Evolutionary conservation across 768 basidiomycete species (phyloP).

Genomic region (Holtermannia corniformis): DNA sequence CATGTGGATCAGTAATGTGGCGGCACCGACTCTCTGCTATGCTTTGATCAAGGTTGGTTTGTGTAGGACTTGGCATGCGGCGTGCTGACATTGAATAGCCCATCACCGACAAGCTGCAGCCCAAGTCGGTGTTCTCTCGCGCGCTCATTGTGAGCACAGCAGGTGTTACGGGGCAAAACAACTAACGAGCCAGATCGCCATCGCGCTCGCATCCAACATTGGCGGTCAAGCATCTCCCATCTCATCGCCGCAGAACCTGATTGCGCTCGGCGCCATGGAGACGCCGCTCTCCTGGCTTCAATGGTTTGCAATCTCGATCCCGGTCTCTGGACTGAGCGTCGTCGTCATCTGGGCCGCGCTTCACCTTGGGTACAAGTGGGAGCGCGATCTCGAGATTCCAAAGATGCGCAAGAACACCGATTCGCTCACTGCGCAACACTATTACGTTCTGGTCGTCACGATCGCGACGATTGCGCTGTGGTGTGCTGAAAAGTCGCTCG

Average conservation of each 20-base stretch:
- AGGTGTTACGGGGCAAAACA: not conserved
- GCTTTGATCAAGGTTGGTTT: constrained; percentile 73
- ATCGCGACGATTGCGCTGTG: constrained; percentile 75
- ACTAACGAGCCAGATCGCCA: constrained; percentile 58
- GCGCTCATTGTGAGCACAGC: constrained; percentile 68
- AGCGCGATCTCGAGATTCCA: constrained; percentile 61
- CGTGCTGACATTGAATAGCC: constrained; percentile 51
- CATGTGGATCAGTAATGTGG: constrained; percentile 99
- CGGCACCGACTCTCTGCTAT: constrained; percentile 94
- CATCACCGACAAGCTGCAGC: constrained; percentile 80
- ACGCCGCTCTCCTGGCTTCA: constrained; percentile 73
- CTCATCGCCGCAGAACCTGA: constrained; percentile 94
- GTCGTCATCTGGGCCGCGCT: constrained; percentile 86
- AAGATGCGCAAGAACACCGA: constrained; percentile 76
- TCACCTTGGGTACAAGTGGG: constrained; percentile 66
- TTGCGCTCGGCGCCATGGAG: constrained; percentile 80
- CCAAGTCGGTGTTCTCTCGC: constrained; percentile 75
- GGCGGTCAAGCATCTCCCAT: constrained; percentile 96
- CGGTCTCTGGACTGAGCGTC: constrained; percentile 77
- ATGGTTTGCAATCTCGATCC: constrained; percentile 91
- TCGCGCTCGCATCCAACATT: constrained; percentile 95
- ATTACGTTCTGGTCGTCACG: constrained; percentile 77
- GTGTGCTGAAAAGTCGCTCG: constrained; percentile 75
- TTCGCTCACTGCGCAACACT: constrained; percentile 71
- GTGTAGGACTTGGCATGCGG: not conserved